phyloP scores from a whole-genome alignment of 805 yeast species.

The Suhomyces faveliae region DNA sequence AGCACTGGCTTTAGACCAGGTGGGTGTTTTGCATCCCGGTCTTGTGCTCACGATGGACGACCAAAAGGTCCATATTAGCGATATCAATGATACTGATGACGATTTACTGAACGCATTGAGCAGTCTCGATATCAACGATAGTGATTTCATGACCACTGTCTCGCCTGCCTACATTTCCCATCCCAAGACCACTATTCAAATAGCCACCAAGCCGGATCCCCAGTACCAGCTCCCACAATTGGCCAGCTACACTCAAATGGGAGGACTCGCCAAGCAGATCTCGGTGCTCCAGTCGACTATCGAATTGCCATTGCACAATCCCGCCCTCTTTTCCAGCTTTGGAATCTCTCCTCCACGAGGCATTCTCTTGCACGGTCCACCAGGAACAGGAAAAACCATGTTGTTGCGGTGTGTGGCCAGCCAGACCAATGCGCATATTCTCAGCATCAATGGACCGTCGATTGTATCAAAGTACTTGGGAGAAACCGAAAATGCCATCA shows the following conservation, averaged over 20 bases:
- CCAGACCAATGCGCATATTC: constrained; percentile 76
- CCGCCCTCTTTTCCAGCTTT: constrained; percentile 73
- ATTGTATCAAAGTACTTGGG: constrained; percentile 92
- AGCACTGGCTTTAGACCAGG: constrained; percentile 46
- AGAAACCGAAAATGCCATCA: constrained; percentile 84
- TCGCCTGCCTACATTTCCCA: constrained; percentile 51
- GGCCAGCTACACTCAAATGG: constrained; percentile 55
- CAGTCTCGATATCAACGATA: constrained; percentile 27
- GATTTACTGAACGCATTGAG: constrained; percentile 36
- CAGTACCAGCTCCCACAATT: constrained; percentile 44
- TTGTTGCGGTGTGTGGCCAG: constrained; percentile 77
- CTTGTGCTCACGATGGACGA: constrained; percentile 27
- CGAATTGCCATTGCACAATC: constrained; percentile 76
- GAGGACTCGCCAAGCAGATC: constrained; percentile 74
- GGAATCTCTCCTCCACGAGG: constrained; percentile 95
- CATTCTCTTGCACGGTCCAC: constrained; percentile 89
- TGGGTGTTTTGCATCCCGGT: constrained; percentile 64
- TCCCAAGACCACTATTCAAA: constrained; percentile 13
- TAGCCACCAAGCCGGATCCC: constrained; percentile 17
- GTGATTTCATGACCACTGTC: constrained; percentile 21
- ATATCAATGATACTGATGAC: constrained; percentile 23
- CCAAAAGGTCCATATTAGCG: constrained; percentile 18
- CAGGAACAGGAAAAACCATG: constrained; percentile 97
- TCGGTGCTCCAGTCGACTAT: constrained; percentile 61
- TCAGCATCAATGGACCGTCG: constrained; percentile 86